Conservation (phyloP, 2,329 filamentous ascomycete genomes). For the Fusarium robinianum region DNA sequence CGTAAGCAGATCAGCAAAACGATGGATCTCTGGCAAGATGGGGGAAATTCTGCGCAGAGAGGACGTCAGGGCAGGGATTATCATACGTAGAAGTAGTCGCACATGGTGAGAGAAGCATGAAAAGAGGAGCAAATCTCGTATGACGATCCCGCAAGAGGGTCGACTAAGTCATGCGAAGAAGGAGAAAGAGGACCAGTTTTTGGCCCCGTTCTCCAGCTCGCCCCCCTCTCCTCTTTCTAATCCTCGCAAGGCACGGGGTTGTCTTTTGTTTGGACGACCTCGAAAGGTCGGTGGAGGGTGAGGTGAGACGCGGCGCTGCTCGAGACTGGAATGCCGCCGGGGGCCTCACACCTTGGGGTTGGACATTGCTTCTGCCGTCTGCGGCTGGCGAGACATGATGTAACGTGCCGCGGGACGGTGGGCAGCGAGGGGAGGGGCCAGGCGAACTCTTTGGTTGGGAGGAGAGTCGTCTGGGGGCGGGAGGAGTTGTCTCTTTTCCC, state of each 20-base stretch:
- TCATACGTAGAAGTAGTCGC: conserved; percentile 34
- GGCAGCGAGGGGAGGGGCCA: conserved; percentile 12
- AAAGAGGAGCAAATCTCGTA: not conserved
- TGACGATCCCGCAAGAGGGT: not conserved
- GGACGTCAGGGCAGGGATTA: too few relatives aligned
- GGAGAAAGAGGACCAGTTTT: too few relatives aligned
- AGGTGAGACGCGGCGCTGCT: conserved; percentile 20
- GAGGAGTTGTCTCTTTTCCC: conserved; percentile 18
- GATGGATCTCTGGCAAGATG: not conserved
- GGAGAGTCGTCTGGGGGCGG: not conserved
- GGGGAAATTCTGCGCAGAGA: too few relatives aligned
- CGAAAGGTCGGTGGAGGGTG: conserved; percentile 5
- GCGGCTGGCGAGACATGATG: conserved; percentile 26
- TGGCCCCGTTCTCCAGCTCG: too few relatives aligned
- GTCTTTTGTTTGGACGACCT: conserved; percentile 5
- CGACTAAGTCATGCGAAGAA: too few relatives aligned
- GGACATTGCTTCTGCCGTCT: conserved; percentile 34
- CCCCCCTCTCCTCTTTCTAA: too few relatives aligned
- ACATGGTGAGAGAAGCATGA: conserved; percentile 18
- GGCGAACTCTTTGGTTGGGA: conserved; percentile 7
- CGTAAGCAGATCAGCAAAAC: conserved; percentile 1
- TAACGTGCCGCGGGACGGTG: conserved; percentile 14
- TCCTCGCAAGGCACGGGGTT: too few relatives aligned
- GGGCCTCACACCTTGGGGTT: conserved; percentile 12
- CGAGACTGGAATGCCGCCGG: conserved; percentile 19